These are phyloP conservation scores for Talaromyces sp. DNA, from an alignment of 2,329 filamentous ascomycete genomes.

Conservation along the genomic window DNA sequence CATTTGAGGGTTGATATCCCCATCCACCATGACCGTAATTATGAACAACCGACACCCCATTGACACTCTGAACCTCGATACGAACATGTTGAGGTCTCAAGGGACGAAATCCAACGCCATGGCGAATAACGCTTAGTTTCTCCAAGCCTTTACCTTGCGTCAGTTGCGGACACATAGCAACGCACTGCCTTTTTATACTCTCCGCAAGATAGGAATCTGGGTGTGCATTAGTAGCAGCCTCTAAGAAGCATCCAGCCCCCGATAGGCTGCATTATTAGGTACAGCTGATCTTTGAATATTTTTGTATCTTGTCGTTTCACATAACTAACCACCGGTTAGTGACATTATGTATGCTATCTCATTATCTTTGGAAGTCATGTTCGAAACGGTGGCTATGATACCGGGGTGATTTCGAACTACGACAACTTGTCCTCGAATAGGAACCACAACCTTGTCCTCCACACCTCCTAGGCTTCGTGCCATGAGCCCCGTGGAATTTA, in stretches of 20 bases:
- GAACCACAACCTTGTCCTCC: slow-evolving; percentile 64
- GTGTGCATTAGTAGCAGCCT: slow-evolving; percentile 74
- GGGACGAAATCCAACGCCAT: slow-evolving; percentile 76
- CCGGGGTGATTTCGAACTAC: slow-evolving; percentile 73
- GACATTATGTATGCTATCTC: slow-evolving; percentile 80
- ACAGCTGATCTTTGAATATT: background rate
- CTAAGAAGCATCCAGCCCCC: slow-evolving; percentile 75
- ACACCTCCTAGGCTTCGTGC: slow-evolving; percentile 76
- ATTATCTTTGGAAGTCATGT: slow-evolving; percentile 65
- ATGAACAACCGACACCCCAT: slow-evolving; percentile 48
- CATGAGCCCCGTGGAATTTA: slow-evolving; percentile 81
- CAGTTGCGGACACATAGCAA: slow-evolving; percentile 30
- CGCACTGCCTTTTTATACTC: slow-evolving; percentile 71
- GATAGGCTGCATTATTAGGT: background rate
- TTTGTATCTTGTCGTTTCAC: background rate
- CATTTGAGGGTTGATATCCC: slow-evolving; percentile 64
- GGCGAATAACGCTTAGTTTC: slow-evolving; percentile 66
- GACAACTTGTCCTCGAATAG: slow-evolving; percentile 76
- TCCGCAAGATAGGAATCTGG: slow-evolving; percentile 73
- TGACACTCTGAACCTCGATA: slow-evolving; percentile 65
- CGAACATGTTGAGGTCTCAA: slow-evolving; percentile 67
- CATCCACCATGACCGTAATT: slow-evolving; percentile 43
- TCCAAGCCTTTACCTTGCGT: slow-evolving; percentile 52
- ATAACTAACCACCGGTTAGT: slow-evolving; percentile 47
- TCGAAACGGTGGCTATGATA: slow-evolving; percentile 63